Evolutionary conservation across 495 filamentous ascomycete species (phyloP), one percentile per base, ranked within the genome.

Genomic region (Aspergillus cavernicola): DNA sequence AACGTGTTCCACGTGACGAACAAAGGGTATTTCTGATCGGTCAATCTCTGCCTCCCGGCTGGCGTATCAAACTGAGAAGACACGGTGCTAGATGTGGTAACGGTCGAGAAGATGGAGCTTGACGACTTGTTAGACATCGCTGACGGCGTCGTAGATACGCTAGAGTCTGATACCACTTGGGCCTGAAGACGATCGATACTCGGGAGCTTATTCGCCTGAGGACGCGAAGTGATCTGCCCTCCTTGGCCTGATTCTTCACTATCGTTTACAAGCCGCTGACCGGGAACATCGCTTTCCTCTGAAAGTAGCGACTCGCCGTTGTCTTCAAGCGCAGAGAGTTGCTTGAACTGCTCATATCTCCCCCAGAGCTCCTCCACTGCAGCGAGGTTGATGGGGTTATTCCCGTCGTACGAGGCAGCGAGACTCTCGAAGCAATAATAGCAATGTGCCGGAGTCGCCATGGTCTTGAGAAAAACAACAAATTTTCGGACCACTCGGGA

Each of bases 1-100:
- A 88, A 46, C 1, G 81, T 88, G 67, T 96, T 95, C 93, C 95
- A 98, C 0, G 93, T 97, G 12, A 98, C 88, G 66, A 98, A 98
- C 12, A 98, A 76, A 5, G 93, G 93, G 52, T 74, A 69, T 35
- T 57, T 59, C 37, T 61, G 64, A 35, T 69, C 54, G 20, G 60
- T 65, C 61, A 49, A 60, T 42, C 29, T 53, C 61, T 37, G 53
- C 56, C 31, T 39, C 43, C 15, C 53, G 53, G 18, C 49, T 40
- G 16, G 49, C 23, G 48, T 52, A 28, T 61, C 64, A 3, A 58
- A 72, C 42, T 49, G 71, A 56, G 66, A 59, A 11, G 60, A 75
- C 42, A 51, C 68, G 53, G 69, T 74, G 67, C 67, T 73, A 47
- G 56, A 79, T 56, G 62, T 80, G 16, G 79, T 81, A 22, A 74